phyloP scores from a whole-genome alignment of 2,329 filamentous ascomycete species.

The Fusarium coicis region DNA sequence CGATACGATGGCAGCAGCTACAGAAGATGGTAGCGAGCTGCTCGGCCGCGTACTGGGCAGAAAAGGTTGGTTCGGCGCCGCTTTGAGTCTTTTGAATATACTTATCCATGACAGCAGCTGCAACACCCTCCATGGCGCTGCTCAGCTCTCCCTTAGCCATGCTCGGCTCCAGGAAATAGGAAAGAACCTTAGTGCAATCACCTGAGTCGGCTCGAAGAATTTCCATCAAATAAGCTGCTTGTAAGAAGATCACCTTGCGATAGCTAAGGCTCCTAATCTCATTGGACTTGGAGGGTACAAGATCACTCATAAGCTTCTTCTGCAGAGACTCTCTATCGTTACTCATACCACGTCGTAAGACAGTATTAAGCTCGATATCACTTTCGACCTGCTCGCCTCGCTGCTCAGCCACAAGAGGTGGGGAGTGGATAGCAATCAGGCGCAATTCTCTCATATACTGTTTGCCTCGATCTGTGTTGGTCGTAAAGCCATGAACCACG shows the following conservation, averaged over 20 bases:
- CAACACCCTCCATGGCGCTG: constrained; percentile 72
- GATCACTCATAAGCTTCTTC: constrained; percentile 78
- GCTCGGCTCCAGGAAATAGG: constrained; percentile 95
- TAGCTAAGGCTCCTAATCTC: constrained; percentile 89
- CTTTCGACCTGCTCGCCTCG: constrained; percentile 91
- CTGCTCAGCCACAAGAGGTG: constrained; percentile 87
- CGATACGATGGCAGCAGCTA: constrained; percentile 92
- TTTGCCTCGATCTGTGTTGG: constrained; percentile 77
- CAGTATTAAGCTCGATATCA: constrained; percentile 95
- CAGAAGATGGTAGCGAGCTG: constrained; percentile 89
- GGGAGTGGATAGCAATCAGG: constrained; percentile 86
- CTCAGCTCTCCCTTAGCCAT: constrained; percentile 73
- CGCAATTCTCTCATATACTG: constrained; percentile 81
- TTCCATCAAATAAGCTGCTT: constrained; percentile 89
- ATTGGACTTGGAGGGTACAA: constrained; percentile 79
- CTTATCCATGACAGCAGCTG: constrained; percentile 76
- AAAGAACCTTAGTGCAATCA: constrained; percentile 88
- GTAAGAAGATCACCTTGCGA: constrained; percentile 90
- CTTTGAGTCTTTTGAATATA: constrained; percentile 82
- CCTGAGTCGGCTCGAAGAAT: constrained; percentile 86
- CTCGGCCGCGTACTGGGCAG: constrained; percentile 88
- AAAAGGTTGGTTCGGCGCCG: constrained; percentile 79
- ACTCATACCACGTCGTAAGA: constrained; percentile 86
- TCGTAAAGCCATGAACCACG: constrained; percentile 89
- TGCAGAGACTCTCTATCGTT: constrained; percentile 81